A percentile compares a stretch with the other conserved stretches of the same genome.
Conservation (phyloP, 2,329 filamentous ascomycete species). For the Talaromyces sp. region DNA sequence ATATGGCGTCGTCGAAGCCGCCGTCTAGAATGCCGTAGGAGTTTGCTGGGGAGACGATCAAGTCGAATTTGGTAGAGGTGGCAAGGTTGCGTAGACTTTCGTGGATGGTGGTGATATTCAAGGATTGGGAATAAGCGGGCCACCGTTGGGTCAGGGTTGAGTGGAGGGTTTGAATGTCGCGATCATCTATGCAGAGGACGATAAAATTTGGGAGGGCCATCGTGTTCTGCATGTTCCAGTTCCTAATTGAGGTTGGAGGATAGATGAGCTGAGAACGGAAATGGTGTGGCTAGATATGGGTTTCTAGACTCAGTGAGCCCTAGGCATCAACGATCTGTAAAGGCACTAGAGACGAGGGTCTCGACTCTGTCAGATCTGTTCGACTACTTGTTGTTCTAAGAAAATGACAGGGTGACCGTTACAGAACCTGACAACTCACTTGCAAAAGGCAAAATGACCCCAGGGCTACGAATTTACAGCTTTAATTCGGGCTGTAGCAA, state of each 20-base stretch:
- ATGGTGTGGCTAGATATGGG: not conserved
- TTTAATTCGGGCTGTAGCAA: not conserved
- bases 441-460: not conserved
- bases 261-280: not conserved
- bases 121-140: slow-evolving; percentile 29
- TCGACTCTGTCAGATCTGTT: no score
- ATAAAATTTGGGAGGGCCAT: slow-evolving; percentile 34
- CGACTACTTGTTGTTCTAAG: no score
- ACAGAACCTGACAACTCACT: not conserved
- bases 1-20: slow-evolving; percentile 55
- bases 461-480: not conserved
- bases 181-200: slow-evolving; percentile 42
- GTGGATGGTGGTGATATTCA: slow-evolving; percentile 36
- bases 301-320: not conserved
- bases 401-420: not conserved
- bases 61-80: slow-evolving; percentile 40
- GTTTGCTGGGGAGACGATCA: slow-evolving; percentile 54
- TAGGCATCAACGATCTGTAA: slow-evolving; percentile 1
- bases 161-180: slow-evolving; percentile 42
- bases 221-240: not conserved
- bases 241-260: not conserved
- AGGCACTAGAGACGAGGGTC: not conserved
- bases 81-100: slow-evolving; percentile 40
- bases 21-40: slow-evolving; percentile 54
- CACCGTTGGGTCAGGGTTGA: slow-evolving; percentile 31